Evolutionary conservation across 2,329 filamentous ascomycete genomes (phyloP), one percentile per base, ranked within the genome.

Genomic region (Aspergillus unguis): DNA sequence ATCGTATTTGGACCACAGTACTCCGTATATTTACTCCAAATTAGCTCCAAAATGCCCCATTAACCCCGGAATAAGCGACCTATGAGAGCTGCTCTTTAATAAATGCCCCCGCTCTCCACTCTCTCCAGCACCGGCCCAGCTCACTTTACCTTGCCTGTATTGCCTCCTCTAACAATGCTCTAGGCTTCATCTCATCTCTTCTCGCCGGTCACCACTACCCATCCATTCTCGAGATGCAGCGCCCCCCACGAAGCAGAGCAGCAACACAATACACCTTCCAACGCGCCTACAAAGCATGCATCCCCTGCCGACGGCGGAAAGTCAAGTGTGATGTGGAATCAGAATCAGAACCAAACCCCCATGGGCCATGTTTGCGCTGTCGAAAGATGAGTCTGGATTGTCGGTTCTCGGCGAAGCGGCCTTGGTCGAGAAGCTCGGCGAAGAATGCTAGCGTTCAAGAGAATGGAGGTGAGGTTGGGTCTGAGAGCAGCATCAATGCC

Each of bases 261-360:
- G 44, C 51, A 36, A 51, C 48, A 23, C 48, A 63, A 6, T 54
- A 63, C 44, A 71, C 73, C 44, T 77, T 75, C 55, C 71, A 76
- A 57, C 71, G 75, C 43, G 71, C 74, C 26, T 78, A 77, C 65
- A 76, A 78, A 60, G 75, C 75, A 17, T 77, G 75, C 60, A 72
- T 75, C 49, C 72, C 74, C 42, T 78, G 75, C 57, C 70, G 74
- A 11, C 68, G 72, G 51, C 63, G 73, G 27, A 78, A 77, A 58
- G 72, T 73, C 33, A 77, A 74, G 61, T 77, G 75, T 52, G 71
- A 75, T 35, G 59, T 71, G 6, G 66, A 61, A 52, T 67, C 49
- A 61, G 37, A 75, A 35, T 59, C 71, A 6, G 66, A 61, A 52
- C 68, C 49, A 61, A 29, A 33, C 10, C 23, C 17, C 3, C 29